phyloP scores from a whole-genome alignment of 129 eudicot genomes.

The Flaveria linearis region DNA sequence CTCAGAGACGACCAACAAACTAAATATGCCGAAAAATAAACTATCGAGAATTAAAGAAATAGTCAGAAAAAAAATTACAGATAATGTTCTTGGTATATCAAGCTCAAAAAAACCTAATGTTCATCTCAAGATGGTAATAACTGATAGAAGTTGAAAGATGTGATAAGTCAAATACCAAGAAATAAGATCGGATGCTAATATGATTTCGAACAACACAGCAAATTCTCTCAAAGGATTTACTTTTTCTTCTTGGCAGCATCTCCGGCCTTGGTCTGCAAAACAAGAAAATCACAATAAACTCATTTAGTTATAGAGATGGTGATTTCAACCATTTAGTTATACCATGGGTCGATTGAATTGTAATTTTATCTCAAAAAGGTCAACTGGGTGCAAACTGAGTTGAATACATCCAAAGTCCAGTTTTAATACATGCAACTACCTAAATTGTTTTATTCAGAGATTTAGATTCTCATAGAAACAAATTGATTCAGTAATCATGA shows the following conservation, averaged over 20 bases:
- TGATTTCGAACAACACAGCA: constrained; percentile 13
- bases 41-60: not conserved
- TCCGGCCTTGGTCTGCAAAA: constrained; percentile 72
- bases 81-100: constrained; percentile 22
- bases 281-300: not conserved
- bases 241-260: constrained; percentile 93
- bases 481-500: not conserved
- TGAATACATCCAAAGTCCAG: not conserved
- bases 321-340: not conserved
- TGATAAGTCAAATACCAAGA: constrained; percentile 16
- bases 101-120: constrained; percentile 5
- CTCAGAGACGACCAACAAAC: not conserved
- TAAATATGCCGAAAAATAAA: not conserved
- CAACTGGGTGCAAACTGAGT: not conserved
- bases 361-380: not conserved
- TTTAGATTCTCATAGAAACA: not conserved
- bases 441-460: not conserved
- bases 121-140: constrained; percentile 21
- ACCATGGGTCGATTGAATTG: no score
- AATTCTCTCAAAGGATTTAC: constrained; percentile 28
- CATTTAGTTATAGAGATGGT: not conserved
- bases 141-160: constrained; percentile 2
- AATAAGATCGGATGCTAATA: not conserved
- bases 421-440: not conserved
- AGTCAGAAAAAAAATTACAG: constrained; percentile 12